Conservation (phyloP, 2,329 filamentous ascomycete genomes). For the Mycosphaerelloides madeirae region DNA sequence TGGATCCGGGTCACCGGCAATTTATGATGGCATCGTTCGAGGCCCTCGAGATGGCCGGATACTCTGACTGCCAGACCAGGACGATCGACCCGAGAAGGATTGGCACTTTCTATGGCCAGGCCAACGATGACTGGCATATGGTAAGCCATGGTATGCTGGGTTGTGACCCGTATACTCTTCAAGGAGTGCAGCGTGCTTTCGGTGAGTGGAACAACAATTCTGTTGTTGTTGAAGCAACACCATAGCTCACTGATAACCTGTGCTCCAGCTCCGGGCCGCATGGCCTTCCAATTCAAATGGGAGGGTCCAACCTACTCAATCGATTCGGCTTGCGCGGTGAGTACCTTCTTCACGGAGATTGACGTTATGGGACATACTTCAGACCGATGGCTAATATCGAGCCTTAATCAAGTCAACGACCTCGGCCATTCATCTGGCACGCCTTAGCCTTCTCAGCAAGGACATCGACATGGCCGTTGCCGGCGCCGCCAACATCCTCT, state of each 20-base stretch:
- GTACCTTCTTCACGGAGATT: too few relatives aligned
- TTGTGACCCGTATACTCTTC: slow-evolving; percentile 24
- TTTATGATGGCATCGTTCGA: neutral
- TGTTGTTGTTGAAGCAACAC: too few relatives aligned
- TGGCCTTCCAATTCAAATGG: slow-evolving; percentile 4
- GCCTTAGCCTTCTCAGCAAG: slow-evolving; percentile 22
- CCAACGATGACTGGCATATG: too few relatives aligned
- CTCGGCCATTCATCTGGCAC: slow-evolving; percentile 27
- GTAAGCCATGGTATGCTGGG: too few relatives aligned
- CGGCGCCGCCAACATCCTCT: slow-evolving; percentile 35
- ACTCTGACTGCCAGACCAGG: too few relatives aligned
- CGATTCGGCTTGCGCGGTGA: slow-evolving; percentile 2
- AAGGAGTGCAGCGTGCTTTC: slow-evolving; percentile 20
- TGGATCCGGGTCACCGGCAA: neutral
- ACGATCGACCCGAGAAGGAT: too few relatives aligned
- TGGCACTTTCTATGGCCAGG: too few relatives aligned
- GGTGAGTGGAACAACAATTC: too few relatives aligned
- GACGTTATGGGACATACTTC: too few relatives aligned
- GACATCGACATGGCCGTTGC: slow-evolving; percentile 31
- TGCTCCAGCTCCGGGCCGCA: slow-evolving; percentile 18
- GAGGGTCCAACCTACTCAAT: neutral
- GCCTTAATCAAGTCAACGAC: too few relatives aligned
- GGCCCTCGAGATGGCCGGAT: neutral
- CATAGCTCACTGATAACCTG: too few relatives aligned
- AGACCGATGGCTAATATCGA: too few relatives aligned